Base-by-base conservation (phyloP, 2,329 filamentous ascomycete genomes). In the Cercospora berteroae region DNA sequence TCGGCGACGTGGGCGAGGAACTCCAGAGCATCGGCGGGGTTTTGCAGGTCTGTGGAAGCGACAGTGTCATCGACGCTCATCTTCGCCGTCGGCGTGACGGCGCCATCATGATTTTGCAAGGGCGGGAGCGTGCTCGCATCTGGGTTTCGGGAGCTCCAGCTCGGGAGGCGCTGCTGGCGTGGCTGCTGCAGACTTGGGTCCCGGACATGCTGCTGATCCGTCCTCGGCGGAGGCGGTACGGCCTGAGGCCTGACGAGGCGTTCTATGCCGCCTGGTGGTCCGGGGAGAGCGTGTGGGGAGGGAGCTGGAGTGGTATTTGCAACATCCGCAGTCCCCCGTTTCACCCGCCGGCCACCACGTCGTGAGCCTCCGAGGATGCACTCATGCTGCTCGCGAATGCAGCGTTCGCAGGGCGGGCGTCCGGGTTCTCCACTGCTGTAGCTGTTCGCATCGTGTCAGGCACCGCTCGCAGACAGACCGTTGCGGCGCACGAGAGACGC, bases 1-100 rank as follows among this genome's bases (percentile, higher is more conserved):
- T 77, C 75, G 4, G 76, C 76, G 13, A 77, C 76, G 64, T 77
- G 67, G 20, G 75, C 76, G 6, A 77, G 71, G 58, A 77, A 77
- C 20, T 76, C 76, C 29, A 77, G 67, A 33, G 76, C 76, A 70
- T 77, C 76, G 12, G 75, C 74, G 25, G 76, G 76, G 63, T 77
- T 77, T 66, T 77, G 75, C 39, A 77, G 61, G 64, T 77, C 75
- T 7, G 75, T 74, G 8, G 75, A 73, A 12, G 73, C 75, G 29
- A 77, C 73, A 27, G 69, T 73, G 31, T 77, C 75, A 63, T 77
- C 75, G 18, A 77, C 76, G 10, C 73, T 74, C 72, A 75, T 73
- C 67, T 74, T 74, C 6, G 73, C 72, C 31, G 68, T 70, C 20
- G 73, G 70, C 31, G 72, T 73, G 18, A 63, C 63, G 36, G 69